Evolutionary conservation across 2,329 filamentous ascomycete genomes (phyloP), one percentile per base, ranked within the genome.

Genomic region (Cladophialophora exuberans): DNA sequence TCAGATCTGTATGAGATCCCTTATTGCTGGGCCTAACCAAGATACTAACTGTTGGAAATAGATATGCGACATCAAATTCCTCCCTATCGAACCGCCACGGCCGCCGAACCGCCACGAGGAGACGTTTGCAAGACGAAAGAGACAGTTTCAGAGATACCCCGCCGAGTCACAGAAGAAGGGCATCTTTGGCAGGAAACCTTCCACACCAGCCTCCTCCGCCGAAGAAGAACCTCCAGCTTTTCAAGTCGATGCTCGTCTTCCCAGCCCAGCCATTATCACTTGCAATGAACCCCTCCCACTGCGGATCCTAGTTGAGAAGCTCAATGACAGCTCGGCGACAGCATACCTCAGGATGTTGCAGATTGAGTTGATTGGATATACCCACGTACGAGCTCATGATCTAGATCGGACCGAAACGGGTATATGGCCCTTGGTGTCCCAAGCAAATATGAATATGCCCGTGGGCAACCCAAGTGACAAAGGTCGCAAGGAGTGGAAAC

Each of bases 51-150:
- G 22, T 28, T 25, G 15, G 11, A 53, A 17, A 20, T 25, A 60
- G 51, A 51, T 52, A 52, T 57, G 52, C 55, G 59, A 62, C 30
- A 87, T 97, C 73, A 93, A 89, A 55, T 94, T 99, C 69, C 80
- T 97, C 31, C 94, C 94, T 3, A 93, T 97, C 63, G 94, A 99
- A 70, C 89, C 90, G 4, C 92, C 93, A 0, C 80, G 92, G 36
- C 84, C 84, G 0, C 76, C 81, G 3, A 75, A 79, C 41, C 81
- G 84, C 1, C 82, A 83, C 20, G 87, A 90, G 62, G 92, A 97
- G 71, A 86, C 88, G 2, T 99, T 90, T 73, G 94, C 92, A 2
- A 80, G 91, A 54, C 83, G 93, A 18, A 79, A 81, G 55, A 83
- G 87, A 64, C 79, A 83, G 58, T 87, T 87, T 63, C 70, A 72